Percentiles rank a stretch among this genome's conserved stretches.
phyloP scores from a whole-genome alignment of 1,139 yeast species.

The Suhomyces atakaporum region DNA sequence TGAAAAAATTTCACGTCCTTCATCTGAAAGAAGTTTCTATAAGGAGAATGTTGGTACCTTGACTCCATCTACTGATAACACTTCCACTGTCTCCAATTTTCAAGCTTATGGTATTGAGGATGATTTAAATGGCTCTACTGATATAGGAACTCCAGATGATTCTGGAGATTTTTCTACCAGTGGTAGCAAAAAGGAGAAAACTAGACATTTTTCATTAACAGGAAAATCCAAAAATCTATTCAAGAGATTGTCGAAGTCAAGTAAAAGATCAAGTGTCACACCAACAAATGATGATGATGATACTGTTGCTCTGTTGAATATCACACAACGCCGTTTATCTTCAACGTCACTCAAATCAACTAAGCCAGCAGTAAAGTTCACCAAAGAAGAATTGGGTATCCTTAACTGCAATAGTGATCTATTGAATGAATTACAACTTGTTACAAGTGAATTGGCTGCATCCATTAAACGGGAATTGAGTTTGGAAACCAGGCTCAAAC shows the following conservation, averaged over 20 bases:
- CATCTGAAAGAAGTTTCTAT: constrained; percentile 23
- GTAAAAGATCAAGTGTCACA: constrained; percentile 7
- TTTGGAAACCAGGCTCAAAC: constrained; percentile 50
- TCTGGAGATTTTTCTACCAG: constrained; percentile 4
- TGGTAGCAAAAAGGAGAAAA: constrained; percentile 20
- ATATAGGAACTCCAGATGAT: constrained; percentile 9
- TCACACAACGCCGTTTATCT: constrained; percentile 9
- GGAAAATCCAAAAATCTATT: constrained; percentile 35
- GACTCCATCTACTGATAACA: constrained; percentile 29
- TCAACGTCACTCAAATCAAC: constrained; percentile 1
- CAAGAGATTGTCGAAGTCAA: constrained; percentile 36
- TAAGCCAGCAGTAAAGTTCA: constrained; percentile 29
- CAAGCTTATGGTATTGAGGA: constrained; percentile 7
- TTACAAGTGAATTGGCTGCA: constrained; percentile 70
- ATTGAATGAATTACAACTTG: constrained; percentile 63
- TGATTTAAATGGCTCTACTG: constrained; percentile 3
- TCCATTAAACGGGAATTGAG: constrained; percentile 67
- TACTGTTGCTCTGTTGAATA: neutral
- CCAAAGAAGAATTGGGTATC: constrained; percentile 63
- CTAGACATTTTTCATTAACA: constrained; percentile 29
- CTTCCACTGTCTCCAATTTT: constrained; percentile 22
- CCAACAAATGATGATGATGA: neutral
- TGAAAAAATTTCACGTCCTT: constrained; percentile 14
- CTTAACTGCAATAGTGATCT: constrained; percentile 60
- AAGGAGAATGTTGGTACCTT: constrained; percentile 10